Evolutionary conservation across 2,329 filamentous ascomycete species (phyloP).

Genomic region (Aspergillus sp.): DNA sequence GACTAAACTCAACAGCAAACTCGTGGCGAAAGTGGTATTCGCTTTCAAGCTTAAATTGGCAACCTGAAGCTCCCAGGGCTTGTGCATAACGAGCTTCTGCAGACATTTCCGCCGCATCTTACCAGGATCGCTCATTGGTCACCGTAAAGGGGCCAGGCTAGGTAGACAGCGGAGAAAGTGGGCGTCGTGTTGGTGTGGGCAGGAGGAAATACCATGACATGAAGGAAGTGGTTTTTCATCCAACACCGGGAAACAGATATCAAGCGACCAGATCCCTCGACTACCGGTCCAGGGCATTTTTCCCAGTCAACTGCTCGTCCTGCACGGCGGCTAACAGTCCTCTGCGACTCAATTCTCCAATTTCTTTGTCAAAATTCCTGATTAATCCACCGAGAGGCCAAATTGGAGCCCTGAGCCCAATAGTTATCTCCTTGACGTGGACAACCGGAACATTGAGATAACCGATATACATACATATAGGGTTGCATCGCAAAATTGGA

Average conservation of each 20-base stretch:
- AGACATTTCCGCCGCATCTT: slow-evolving; percentile 29
- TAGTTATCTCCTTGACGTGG: slow-evolving; percentile 14
- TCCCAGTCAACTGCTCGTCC: not conserved
- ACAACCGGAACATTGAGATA: slow-evolving; percentile 12
- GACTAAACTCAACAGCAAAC: slow-evolving; percentile 28
- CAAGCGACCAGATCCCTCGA: slow-evolving; percentile 25
- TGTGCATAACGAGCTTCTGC: slow-evolving; percentile 26
- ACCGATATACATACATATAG: slow-evolving; percentile 16
- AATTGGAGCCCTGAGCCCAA: not conserved
- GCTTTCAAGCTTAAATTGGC: slow-evolving; percentile 26
- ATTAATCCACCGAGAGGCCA: slow-evolving; percentile 4
- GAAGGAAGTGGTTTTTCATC: slow-evolving; percentile 18
- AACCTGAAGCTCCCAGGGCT: slow-evolving; percentile 25
- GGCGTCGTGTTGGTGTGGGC: slow-evolving; percentile 18
- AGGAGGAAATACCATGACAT: slow-evolving; percentile 22
- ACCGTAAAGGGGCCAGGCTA: slow-evolving; percentile 26
- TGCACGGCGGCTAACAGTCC: not conserved
- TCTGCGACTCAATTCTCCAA: not conserved
- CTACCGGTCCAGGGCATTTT: slow-evolving; percentile 5
- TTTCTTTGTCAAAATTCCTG: not conserved
- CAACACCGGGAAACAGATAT: slow-evolving; percentile 29
- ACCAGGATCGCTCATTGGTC: slow-evolving; percentile 26
- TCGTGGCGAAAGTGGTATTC: slow-evolving; percentile 34
- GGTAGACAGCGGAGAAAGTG: slow-evolving; percentile 23
- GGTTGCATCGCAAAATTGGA: slow-evolving; percentile 20